Evolutionary conservation across 768 basidiomycete genomes (phyloP), one percentile per base, ranked within the genome.

Genomic region (Psilocybe subaeruginosa): DNA sequence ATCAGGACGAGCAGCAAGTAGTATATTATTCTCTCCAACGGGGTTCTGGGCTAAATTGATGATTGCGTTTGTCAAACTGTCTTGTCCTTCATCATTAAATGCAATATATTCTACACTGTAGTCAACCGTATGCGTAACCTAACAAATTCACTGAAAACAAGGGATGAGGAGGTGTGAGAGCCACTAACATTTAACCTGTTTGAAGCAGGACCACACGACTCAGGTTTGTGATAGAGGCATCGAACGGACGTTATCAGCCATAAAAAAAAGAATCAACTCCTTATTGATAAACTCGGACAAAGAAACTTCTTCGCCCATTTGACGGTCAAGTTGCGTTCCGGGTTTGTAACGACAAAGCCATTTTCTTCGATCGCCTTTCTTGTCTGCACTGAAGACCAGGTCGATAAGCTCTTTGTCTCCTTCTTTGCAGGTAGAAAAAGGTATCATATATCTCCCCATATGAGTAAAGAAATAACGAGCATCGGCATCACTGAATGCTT

Each of bases 381-480:
- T 98, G 82, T 98, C 98, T 86, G 99, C 99, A 80, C 94, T 98
- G 82, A 99, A 99, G 0, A 97, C 97, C 59, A 99, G 87, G 43
- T 99, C 97, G 62, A 99, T 97, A 33, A 98, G 82, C 6, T 88
- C 88, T 47, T 85, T 87, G 66, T 99, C 97, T 2, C 89, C 95
- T 0, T 89, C 84, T 69, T 91, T 86, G 3, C 86, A 88, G 2
- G 87, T 76, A 2, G 91, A 84, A 77, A 99, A 99, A 0, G 94
- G 92, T 56, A 99, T 93, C 83, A 97, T 91, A 70, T 99, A 97
- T 70, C 91, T 95, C 69, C 81, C 81, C 86, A 99, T 95, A 68
- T 92, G 84, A 60, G 89, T 82, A 73, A 99, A 99, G 77, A 99
- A 99, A 65, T 90, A 89, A 59, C 93, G 89, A 17, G 93, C 96